Conservation (phyloP, 345 rosid genomes). For the Balakata baccata region DNA sequence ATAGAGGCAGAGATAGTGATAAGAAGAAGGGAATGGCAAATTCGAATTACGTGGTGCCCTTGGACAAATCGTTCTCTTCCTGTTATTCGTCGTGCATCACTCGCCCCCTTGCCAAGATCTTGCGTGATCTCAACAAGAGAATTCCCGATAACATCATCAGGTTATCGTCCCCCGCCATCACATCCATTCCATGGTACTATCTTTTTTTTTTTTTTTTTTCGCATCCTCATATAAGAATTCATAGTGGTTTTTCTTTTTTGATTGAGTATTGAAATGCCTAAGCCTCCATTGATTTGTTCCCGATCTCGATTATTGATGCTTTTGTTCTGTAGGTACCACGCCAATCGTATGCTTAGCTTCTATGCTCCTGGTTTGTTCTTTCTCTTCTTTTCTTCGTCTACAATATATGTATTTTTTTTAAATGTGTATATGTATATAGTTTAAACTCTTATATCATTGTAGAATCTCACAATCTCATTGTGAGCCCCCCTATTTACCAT, state of each 20-base stretch:
- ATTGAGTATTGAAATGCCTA: constrained; percentile 1
- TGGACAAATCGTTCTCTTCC: constrained; percentile 63
- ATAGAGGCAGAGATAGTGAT: constrained; percentile 20
- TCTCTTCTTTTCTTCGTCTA: constrained; percentile 4
- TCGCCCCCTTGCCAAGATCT: constrained; percentile 88
- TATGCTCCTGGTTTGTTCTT: constrained; percentile 77
- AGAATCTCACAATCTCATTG: neutral
- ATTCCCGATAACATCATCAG: constrained; percentile 84
- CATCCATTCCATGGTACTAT: constrained; percentile 70
- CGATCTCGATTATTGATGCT: neutral
- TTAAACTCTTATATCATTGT: too few species aligned
- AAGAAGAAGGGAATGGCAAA: constrained; percentile 64
- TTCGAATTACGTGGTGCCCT: constrained; percentile 90
- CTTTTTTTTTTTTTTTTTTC: neutral
- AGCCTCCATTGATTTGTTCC: neutral
- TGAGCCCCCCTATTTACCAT: neutral
- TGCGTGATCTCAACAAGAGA: constrained; percentile 92
- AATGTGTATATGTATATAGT: too few species aligned
- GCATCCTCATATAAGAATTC: neutral
- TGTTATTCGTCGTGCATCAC: constrained; percentile 67
- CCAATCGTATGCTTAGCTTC: constrained; percentile 97
- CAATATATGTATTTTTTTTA: neutral
- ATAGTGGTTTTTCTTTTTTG: neutral
- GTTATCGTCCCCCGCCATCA: constrained; percentile 39
- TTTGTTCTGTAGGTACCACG: constrained; percentile 65